A percentile compares a stretch with the other conserved stretches of the same genome.
Conservation (phyloP, 495 filamentous ascomycete species). For the Penicillium nucicola region DNA sequence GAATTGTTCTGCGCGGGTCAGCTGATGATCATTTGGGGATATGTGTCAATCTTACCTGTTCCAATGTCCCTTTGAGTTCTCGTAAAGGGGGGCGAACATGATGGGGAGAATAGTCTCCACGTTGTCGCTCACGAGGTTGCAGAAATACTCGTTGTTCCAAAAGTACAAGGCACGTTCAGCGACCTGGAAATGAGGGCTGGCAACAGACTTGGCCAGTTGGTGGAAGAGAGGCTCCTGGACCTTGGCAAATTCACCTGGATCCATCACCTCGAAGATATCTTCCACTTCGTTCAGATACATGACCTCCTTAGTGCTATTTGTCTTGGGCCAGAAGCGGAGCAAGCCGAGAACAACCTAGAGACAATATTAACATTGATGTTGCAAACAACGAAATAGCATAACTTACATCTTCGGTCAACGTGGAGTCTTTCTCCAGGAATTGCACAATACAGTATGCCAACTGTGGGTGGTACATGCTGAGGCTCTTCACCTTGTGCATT, state of each 20-base stretch:
- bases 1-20: constrained; percentile 73
- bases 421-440: constrained; percentile 97
- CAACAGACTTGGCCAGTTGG: constrained; percentile 95
- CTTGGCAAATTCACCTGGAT: constrained; percentile 96
- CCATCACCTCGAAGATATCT: constrained; percentile 99
- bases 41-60: constrained; percentile 66
- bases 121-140: constrained; percentile 98
- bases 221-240: constrained; percentile 97
- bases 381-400: not conserved
- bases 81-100: constrained; percentile 98
- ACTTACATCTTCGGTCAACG: constrained; percentile 89
- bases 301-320: constrained; percentile 98
- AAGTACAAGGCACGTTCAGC: constrained; percentile 97
- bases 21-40: not conserved
- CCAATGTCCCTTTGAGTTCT: constrained; percentile 99
- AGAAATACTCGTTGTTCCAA: constrained; percentile 99
- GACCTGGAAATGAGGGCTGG: constrained; percentile 98
- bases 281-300: constrained; percentile 99
- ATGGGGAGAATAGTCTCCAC: constrained; percentile 97
- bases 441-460: constrained; percentile 99
- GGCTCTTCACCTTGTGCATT: constrained; percentile 94
- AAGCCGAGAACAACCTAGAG: constrained; percentile 86
- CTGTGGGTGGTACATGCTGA: constrained; percentile 99
- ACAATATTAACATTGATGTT: constrained; percentile 1
- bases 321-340: constrained; percentile 97